Evolutionary conservation across 768 basidiomycete species (phyloP).

Genomic region (Xanthoconium stramineum): DNA sequence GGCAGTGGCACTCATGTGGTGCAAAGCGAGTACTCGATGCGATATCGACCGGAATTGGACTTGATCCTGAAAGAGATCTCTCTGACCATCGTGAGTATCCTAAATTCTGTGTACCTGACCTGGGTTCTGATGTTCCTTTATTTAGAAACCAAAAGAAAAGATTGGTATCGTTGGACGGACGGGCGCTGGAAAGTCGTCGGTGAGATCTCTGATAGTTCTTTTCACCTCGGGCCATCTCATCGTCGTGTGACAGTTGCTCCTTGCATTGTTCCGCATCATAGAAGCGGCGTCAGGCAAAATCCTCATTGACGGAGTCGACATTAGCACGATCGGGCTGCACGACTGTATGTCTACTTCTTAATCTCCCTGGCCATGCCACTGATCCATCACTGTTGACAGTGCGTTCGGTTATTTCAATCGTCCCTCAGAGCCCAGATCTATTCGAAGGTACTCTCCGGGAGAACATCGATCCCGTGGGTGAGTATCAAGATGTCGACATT

Average conservation of each 20-base stretch:
- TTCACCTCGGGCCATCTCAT: background rate
- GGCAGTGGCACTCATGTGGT: background rate
- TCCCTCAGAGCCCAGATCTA: conserved; percentile 74
- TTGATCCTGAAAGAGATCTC: conserved; percentile 75
- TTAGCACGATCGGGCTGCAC: conserved; percentile 70
- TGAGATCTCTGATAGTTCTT: conserved; percentile 28
- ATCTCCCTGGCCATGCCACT: background rate
- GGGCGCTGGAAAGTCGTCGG: conserved; percentile 77
- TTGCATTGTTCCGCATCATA: conserved; percentile 76
- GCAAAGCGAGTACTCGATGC: conserved; percentile 62
- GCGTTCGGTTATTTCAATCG: conserved; percentile 77
- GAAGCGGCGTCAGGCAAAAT: conserved; percentile 69
- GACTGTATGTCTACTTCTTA: conserved; percentile 33
- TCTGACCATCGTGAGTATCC: conserved; percentile 55
- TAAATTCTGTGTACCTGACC: background rate
- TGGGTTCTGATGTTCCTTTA: conserved; percentile 4
- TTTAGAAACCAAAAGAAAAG: conserved; percentile 74
- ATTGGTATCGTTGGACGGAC: conserved; percentile 89
- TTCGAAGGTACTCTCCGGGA: conserved; percentile 76
- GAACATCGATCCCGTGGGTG: conserved; percentile 86
- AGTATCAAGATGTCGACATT: conserved; percentile 73
- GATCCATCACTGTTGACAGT: conserved; percentile 35
- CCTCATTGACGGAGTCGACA: conserved; percentile 71
- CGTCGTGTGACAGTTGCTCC: conserved; percentile 42
- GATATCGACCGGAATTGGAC: conserved; percentile 80